phyloP scores from a whole-genome alignment of 805 yeast genomes.

The Monosporozyma siamensis region DNA sequence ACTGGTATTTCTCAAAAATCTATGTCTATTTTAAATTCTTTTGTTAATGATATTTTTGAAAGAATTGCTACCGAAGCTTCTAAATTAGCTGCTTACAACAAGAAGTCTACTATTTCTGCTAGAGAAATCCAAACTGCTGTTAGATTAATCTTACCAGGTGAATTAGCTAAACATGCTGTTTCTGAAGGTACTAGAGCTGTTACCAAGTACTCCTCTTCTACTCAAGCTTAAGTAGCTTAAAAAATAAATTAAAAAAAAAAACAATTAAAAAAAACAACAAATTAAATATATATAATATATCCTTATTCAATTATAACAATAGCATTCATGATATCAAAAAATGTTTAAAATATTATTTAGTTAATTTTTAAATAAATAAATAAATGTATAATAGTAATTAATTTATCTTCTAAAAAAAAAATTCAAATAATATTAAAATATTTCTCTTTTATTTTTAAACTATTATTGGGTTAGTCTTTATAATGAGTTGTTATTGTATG shows the following conservation, averaged over 20 bases:
- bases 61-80: conserved; percentile 98
- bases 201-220: conserved; percentile 80
- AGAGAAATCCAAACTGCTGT: conserved; percentile 99
- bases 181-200: conserved; percentile 98
- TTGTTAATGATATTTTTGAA: conserved; percentile 95
- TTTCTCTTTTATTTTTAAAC: no score
- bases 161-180: conserved; percentile 96
- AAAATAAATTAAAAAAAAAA: conserved; percentile 2
- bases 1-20: conserved; percentile 99
- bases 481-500: no score
- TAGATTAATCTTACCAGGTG: conserved; percentile 96
- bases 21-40: conserved; percentile 97
- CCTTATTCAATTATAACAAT: neutral
- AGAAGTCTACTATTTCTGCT: conserved; percentile 94
- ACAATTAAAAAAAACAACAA: conserved; percentile 2
- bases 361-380: no score
- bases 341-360: no score
- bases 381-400: no score
- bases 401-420: no score
- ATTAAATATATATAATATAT: neutral
- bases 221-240: conserved; percentile 30
- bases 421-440: no score
- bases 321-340: no score
- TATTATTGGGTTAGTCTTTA: no score
- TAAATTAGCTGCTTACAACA: conserved; percentile 97